Conservation (phyloP, 192 early-diverging fungal genomes). For the Dimargaris verticillata region DNA sequence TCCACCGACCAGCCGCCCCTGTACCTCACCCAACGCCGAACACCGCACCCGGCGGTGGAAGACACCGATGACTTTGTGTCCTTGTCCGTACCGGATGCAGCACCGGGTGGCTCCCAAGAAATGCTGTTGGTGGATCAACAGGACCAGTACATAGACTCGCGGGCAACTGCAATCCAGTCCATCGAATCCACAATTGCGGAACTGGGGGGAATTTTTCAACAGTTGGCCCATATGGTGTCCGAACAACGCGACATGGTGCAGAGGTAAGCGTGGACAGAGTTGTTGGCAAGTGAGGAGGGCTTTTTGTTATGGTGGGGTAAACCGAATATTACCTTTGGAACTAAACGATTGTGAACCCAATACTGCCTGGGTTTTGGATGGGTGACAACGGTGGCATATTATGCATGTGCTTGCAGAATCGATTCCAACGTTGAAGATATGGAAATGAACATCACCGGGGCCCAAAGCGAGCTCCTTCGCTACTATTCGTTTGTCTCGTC, state of each 20-base stretch:
- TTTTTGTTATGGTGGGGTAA: no score
- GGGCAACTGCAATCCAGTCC: constrained; percentile 80
- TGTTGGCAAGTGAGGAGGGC: no score
- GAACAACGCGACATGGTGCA: constrained; percentile 78
- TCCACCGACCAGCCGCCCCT: constrained; percentile 36
- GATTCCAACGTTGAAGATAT: constrained; percentile 88
- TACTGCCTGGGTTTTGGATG: no score
- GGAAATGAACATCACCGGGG: constrained; percentile 78
- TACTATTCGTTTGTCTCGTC: constrained; percentile 84
- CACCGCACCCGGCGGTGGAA: constrained; percentile 3
- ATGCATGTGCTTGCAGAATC: constrained; percentile 30
- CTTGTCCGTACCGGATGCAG: constrained; percentile 25
- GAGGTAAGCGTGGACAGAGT: constrained; percentile 17
- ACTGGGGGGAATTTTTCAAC: constrained; percentile 74
- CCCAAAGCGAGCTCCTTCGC: constrained; percentile 76
- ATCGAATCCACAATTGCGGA: constrained; percentile 97
- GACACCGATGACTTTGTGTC: constrained; percentile 30
- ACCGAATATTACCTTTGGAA: no score
- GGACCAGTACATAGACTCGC: constrained; percentile 73
- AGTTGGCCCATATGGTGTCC: constrained; percentile 70
- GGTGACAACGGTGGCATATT: no score
- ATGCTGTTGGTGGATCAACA: constrained; percentile 41
- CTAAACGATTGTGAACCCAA: no score
- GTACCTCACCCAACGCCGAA: constrained; percentile 31
- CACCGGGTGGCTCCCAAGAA: constrained; percentile 30